A percentile compares a stretch with the other conserved stretches of the same genome.
These are phyloP conservation scores for Amanita rubescens DNA, from an alignment of 768 basidiomycete genomes.

Conservation along the genomic window DNA sequence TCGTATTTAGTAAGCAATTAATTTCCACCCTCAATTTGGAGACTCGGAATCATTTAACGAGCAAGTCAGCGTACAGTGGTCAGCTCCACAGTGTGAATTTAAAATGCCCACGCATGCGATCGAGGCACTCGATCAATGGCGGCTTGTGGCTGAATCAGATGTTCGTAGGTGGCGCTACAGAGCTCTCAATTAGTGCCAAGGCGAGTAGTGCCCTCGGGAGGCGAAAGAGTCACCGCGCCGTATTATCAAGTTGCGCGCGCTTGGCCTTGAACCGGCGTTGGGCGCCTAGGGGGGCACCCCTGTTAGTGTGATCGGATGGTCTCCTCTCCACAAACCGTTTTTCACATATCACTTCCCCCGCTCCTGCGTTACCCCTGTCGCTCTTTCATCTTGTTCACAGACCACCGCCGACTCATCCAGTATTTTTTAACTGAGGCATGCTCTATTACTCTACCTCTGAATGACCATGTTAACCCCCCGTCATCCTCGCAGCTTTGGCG, in stretches of 20 bases:
- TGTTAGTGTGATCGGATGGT: slow-evolving; percentile 7
- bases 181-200: neutral
- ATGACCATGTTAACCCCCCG: slow-evolving; percentile 3
- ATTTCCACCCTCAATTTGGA: slow-evolving; percentile 1
- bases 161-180: neutral
- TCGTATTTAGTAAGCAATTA: neutral
- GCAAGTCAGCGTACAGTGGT: too few relatives aligned
- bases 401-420: slow-evolving; percentile 5
- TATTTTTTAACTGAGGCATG: slow-evolving; percentile 7
- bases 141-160: slow-evolving; percentile 4
- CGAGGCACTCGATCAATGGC: slow-evolving; percentile 6
- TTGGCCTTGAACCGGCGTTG: neutral
- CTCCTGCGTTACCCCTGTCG: slow-evolving; percentile 9
- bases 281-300: neutral
- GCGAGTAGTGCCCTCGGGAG: neutral
- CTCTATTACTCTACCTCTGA: neutral
- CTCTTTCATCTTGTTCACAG: slow-evolving; percentile 7
- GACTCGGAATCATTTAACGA: neutral
- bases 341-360: slow-evolving; percentile 8
- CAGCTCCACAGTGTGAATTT: slow-evolving; percentile 3
- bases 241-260: neutral
- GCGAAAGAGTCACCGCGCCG: neutral
- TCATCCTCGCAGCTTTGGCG: neutral
- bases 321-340: slow-evolving; percentile 9
- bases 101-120: slow-evolving; percentile 1